A percentile compares a stretch with the other conserved stretches of the same genome.
Conservation (phyloP, 1,139 yeast species). For the Kluyveromyces marxianus region DNA sequence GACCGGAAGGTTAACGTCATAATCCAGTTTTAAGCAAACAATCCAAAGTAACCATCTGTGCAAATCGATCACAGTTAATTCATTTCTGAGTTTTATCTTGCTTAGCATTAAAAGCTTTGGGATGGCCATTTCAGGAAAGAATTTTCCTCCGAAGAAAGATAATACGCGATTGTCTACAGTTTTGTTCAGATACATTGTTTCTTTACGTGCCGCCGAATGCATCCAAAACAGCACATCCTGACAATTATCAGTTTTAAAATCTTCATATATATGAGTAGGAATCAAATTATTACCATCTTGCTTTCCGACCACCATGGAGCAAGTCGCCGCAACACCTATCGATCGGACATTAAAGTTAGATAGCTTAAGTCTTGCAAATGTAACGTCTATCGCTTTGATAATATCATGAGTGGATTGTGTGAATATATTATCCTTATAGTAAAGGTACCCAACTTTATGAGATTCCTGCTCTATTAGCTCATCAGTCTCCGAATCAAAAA, state of each 20-base stretch:
- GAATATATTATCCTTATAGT: slow-evolving; percentile 19
- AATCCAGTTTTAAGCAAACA: slow-evolving; percentile 22
- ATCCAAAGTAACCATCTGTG: slow-evolving; percentile 43
- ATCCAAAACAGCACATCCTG: slow-evolving; percentile 52
- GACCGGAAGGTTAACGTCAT: slow-evolving; percentile 5
- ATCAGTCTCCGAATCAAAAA: slow-evolving; percentile 19
- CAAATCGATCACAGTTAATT: slow-evolving; percentile 37
- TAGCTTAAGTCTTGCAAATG: slow-evolving; percentile 15
- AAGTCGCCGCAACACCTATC: slow-evolving; percentile 42
- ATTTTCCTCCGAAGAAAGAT: slow-evolving; percentile 37
- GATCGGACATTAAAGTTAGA: slow-evolving; percentile 12
- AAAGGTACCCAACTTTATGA: slow-evolving; percentile 24
- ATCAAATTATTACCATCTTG: slow-evolving; percentile 10
- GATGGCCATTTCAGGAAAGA: slow-evolving; percentile 50
- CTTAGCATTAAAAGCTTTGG: slow-evolving; percentile 43
- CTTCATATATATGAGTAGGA: slow-evolving; percentile 30
- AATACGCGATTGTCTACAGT: slow-evolving; percentile 17
- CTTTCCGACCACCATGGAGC: slow-evolving; percentile 43
- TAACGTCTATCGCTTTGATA: slow-evolving; percentile 21
- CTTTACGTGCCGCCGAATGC: slow-evolving; percentile 41
- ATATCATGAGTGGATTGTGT: slow-evolving; percentile 43
- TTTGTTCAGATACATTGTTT: slow-evolving; percentile 33
- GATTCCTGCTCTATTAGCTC: slow-evolving; percentile 14
- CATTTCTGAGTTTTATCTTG: slow-evolving; percentile 18
- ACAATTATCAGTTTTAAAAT: slow-evolving; percentile 11